Base-by-base conservation (phyloP, 2,329 filamentous ascomycete genomes). In the Mycogone perniciosa region DNA sequence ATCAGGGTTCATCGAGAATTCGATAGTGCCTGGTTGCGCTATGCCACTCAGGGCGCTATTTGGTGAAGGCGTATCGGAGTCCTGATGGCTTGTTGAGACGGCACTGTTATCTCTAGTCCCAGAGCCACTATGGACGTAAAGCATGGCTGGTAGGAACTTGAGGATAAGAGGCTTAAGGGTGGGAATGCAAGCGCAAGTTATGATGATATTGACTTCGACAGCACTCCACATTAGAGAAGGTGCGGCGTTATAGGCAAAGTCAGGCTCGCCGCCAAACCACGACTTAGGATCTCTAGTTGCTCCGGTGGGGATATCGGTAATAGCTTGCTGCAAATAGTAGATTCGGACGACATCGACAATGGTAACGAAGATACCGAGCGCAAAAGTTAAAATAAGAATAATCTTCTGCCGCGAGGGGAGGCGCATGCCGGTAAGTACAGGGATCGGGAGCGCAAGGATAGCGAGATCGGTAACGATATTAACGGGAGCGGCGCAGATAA, bases 221-320 rank as follows among this genome's bases (percentile, higher is more conserved):
- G 86, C 87, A 11, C 88, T 92, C 92, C 91, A 97, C 88, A 96
- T 92, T 63, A 95, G 85, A 0, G 89, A 88, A 5, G 90, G 71
- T 1, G 88, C 89, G 1, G 88, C 88, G 63, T 92, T 90, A 84
- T 82, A 88, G 49, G 77, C 71, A 59, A 82, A 83, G 52, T 82
- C 72, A 2, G 67, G 60, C 40, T 75, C 74, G 40, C 72, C 72
- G 6, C 79, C 79, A 48, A 82, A 81, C 5, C 71, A 68, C 9
- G 72, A 67, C 7, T 66, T 59, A 1, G 67, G 65, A 50, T 74
- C 65, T 38, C 59, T 63, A 1, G 71, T 69, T 1, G 61, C 38
- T 6, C 60, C 62, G 0, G 64, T 69, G 3, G 74, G 71, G 1
- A 69, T 67, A 4, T 70, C 64, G 46, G 67, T 68, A 43, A 81